Evolutionary conservation across 345 rosid species (phyloP).

Genomic region (Aquilaria sinensis): DNA sequence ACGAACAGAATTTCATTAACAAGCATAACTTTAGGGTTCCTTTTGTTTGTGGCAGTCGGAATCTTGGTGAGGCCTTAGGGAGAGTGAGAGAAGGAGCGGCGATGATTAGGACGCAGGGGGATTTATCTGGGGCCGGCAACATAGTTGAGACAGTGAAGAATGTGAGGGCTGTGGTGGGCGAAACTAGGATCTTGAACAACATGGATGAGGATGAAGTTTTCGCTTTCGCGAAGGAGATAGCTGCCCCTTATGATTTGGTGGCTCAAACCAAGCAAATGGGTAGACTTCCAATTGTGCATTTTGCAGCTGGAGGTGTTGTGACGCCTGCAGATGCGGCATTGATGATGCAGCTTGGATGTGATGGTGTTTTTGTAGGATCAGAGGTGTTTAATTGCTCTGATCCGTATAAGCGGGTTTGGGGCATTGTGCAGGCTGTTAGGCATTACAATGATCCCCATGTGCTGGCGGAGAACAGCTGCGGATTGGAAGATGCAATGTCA

Average conservation of each 20-base stretch:
- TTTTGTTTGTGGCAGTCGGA: constrained; percentile 39
- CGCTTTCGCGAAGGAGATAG: constrained; percentile 41
- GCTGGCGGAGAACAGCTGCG: constrained; percentile 45
- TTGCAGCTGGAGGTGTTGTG: constrained; percentile 53
- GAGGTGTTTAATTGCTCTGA: constrained; percentile 40
- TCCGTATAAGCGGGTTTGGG: constrained; percentile 41
- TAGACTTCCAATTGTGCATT: constrained; percentile 49
- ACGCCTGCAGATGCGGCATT: constrained; percentile 62
- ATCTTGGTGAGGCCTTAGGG: constrained; percentile 36
- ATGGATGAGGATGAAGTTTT: constrained; percentile 56
- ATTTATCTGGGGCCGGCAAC: constrained; percentile 20
- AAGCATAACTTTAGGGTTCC: constrained; percentile 40
- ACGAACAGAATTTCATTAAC: constrained; percentile 38
- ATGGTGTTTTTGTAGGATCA: constrained; percentile 48
- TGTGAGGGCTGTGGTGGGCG: constrained; percentile 34
- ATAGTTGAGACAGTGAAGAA: constrained; percentile 28
- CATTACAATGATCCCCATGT: constrained; percentile 55
- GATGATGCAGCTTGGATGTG: constrained; percentile 71
- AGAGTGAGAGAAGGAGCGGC: constrained; percentile 40
- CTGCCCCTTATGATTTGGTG: constrained; percentile 54
- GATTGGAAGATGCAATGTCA: constrained; percentile 26
- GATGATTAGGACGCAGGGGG: constrained; percentile 35
- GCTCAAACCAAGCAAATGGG: constrained; percentile 67
- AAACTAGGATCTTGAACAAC: constrained; percentile 32
- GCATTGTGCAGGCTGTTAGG: constrained; percentile 55